phyloP scores from a whole-genome alignment of 2,329 filamentous ascomycete genomes.

The Talaromyces sp. region DNA sequence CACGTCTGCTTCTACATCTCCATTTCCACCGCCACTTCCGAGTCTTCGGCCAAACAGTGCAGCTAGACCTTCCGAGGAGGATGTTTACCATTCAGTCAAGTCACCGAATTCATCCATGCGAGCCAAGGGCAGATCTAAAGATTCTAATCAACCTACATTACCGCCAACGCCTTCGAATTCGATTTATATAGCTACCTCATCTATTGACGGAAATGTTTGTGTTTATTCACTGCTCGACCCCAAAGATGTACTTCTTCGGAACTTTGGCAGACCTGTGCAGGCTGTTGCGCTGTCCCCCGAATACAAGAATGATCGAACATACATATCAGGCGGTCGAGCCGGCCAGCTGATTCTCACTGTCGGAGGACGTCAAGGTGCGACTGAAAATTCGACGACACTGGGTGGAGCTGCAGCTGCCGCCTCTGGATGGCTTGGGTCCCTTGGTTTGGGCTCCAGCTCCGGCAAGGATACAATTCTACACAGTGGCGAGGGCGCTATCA shows the following conservation, averaged over 20 bases:
- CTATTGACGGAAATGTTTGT: slow-evolving; percentile 93
- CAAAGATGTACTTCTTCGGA: slow-evolving; percentile 85
- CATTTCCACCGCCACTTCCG: slow-evolving; percentile 62
- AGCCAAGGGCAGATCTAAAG: slow-evolving; percentile 24
- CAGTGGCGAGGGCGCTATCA: slow-evolving; percentile 86
- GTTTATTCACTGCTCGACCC: slow-evolving; percentile 80
- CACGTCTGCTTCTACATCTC: slow-evolving; percentile 84
- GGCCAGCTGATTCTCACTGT: slow-evolving; percentile 82
- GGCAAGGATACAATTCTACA: slow-evolving; percentile 85
- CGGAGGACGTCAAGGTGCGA: slow-evolving; percentile 73
- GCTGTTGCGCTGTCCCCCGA: slow-evolving; percentile 92
- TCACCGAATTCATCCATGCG: slow-evolving; percentile 26
- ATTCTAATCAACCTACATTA: slow-evolving; percentile 36
- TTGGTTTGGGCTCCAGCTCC: slow-evolving; percentile 71
- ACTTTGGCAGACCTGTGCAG: slow-evolving; percentile 89
- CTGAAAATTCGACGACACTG: slow-evolving; percentile 77
- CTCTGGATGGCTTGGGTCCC: slow-evolving; percentile 83
- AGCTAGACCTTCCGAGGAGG: slow-evolving; percentile 27
- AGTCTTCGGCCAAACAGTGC: slow-evolving; percentile 34
- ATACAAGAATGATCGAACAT: slow-evolving; percentile 82
- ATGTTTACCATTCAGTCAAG: slow-evolving; percentile 17
- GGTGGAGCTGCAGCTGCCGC: slow-evolving; percentile 69
- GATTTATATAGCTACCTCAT: slow-evolving; percentile 89
- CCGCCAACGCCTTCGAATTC: slow-evolving; percentile 78
- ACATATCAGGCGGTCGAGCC: slow-evolving; percentile 83